Evolutionary conservation across 2,329 filamentous ascomycete genomes (phyloP), one percentile per base, ranked within the genome.

Genomic region (Fusarium sublunatum): DNA sequence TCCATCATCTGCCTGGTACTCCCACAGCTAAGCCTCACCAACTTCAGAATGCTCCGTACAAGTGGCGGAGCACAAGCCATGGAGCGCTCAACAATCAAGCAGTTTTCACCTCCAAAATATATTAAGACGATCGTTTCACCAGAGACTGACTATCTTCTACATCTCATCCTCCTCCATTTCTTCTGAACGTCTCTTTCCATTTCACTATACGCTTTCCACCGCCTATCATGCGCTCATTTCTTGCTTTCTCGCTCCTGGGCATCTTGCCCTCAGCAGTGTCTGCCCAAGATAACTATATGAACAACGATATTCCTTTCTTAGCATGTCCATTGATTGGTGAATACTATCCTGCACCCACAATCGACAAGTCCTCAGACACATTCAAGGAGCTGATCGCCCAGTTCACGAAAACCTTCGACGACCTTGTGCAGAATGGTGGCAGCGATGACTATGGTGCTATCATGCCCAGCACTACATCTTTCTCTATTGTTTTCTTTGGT

Each of bases 311-410:
- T 13, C 6, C 61, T 1, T 69, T 61, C 25, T 60, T 61, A 2
- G 64, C 61, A 5, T 69, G 67, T n/a, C 53, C 61, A 34, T 61
- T 65, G 1, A 63, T 70, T 3, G 51, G 64, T 5, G 51, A 64
- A 10, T 68, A 70, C 13, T 69, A 70, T 39, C 64, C 67, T 7
- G 58, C 58, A 0, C 61, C 53, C 3, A 68, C 61, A 1, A 59
- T 69, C 5, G 43, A 47, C 7, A 48, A 54, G 26, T 34, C 49
- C 0, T 62, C 53, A 2, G 38, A 52, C 0, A 5, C 53, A 4
- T 47, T 58, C 6, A 28, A 15, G 7, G 11, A 28, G 1, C 31
- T 69, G 6, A 19, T 38, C 5, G 34, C 51, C 0, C 32, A 32
- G 4, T 64, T 69, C 25, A 61, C 56, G 0, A 3, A 59, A 1